These are phyloP conservation scores for Gaultheria prostrata DNA, from an alignment of 148 eudicot species.

Conservation along the genomic window DNA sequence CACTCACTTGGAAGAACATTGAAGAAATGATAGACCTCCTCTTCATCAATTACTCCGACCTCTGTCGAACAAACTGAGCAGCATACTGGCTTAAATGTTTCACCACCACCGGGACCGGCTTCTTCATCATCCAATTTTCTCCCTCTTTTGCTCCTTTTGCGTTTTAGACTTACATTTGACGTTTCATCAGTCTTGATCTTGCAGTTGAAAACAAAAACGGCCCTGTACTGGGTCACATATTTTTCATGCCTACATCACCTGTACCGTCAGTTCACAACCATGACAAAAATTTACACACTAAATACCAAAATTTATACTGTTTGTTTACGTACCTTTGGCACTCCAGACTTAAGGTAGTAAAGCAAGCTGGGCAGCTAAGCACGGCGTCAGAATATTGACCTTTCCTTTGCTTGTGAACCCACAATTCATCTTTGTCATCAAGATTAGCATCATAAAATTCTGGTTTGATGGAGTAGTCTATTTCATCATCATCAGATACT, in stretches of 20 bases:
- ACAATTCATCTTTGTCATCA: constrained; percentile 73
- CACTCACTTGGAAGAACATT: constrained; percentile 85
- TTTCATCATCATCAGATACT: constrained; percentile 88
- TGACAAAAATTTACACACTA: neutral
- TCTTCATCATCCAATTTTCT: constrained; percentile 21
- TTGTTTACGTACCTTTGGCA: constrained; percentile 57
- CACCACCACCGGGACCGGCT: constrained; percentile 25
- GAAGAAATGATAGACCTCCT: constrained; percentile 85
- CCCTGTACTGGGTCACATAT: constrained; percentile 73
- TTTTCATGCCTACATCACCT: constrained; percentile 60
- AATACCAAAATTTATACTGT: neutral
- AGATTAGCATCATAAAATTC: constrained; percentile 82
- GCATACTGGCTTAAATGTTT: constrained; percentile 52
- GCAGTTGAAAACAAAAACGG: constrained; percentile 74
- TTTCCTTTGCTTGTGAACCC: constrained; percentile 65
- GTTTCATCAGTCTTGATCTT: constrained; percentile 44
- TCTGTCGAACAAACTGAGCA: constrained; percentile 80
- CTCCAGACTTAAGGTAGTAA: constrained; percentile 75
- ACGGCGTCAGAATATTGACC: constrained; percentile 83
- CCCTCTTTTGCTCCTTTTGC: constrained; percentile 44
- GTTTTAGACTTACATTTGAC: constrained; percentile 36
- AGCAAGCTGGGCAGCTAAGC: constrained; percentile 96
- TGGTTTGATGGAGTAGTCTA: constrained; percentile 72
- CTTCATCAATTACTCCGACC: constrained; percentile 86
- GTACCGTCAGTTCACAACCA: neutral